Evolutionary conservation across 192 early-diverging fungal species (phyloP), one percentile per base, ranked within the genome.

Genomic region (Spizellomyces punctatus): DNA sequence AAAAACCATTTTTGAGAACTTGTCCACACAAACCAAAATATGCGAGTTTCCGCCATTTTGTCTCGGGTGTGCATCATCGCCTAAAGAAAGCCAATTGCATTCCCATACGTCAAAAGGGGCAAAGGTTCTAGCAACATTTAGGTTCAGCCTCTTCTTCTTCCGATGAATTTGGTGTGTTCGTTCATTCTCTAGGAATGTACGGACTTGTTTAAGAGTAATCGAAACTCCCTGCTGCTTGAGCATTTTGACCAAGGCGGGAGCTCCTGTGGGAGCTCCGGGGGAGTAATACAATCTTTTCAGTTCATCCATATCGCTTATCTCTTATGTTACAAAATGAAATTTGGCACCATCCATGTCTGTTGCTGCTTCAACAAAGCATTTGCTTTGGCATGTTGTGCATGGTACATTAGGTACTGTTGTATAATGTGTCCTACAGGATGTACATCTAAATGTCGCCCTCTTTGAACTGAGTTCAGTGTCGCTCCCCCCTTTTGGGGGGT

Each of bases 21-120:
- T 58, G 67, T 69, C 67, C 12, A 69, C 67, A 69, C 67, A 69
- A 44, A 69, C 43, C 17, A 69, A 58, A n/a, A 69, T 60, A 60
- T 69, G 58, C 14, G 10, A 9, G 44, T 44, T 21, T 16, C 67
- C 67, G 10, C 21, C 43, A 46, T 69, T 69, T 42, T 61, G 19
- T 58, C 36, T 62, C 36, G 67, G 6, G n/a, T 58, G 67, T 12
- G 58, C 67, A 61, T 69, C 67, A 2, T 69, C 10, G 43, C 58
- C 57, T 14, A 69, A 58, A 9, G 55, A 8, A 19, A 69, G 36
- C 22, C 55, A 61, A 36, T 69, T 58, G 17, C 57, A 50, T 46
- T 69, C 67, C 67, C 67, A 69, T 44, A 45, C 44, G 17, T 69
- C 67, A 60, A 69, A 69, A 10, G 58, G 67, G 10, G 55, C 67